Conservation (phyloP, 345 rosid genomes). For the Leavenworthia alabamica region DNA sequence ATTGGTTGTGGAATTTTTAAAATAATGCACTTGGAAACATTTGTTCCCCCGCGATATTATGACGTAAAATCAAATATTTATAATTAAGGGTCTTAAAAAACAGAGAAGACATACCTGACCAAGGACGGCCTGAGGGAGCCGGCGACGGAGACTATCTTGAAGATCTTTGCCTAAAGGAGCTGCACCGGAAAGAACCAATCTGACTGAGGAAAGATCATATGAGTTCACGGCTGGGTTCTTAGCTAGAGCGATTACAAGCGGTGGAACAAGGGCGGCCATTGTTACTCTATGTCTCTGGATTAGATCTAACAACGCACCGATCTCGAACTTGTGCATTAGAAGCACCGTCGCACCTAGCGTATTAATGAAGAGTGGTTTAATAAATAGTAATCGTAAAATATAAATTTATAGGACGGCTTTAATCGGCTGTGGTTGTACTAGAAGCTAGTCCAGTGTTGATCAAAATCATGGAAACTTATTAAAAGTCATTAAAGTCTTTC, state of each 20-base stretch:
- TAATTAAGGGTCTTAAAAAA: background rate
- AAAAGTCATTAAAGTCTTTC: too few relatives aligned
- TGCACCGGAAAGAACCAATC: conserved; percentile 84
- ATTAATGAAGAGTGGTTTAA: background rate
- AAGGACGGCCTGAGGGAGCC: conserved; percentile 67
- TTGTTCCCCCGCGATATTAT: conserved; percentile 2
- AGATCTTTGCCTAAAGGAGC: conserved; percentile 94
- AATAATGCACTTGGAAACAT: background rate
- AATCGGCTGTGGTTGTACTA: background rate
- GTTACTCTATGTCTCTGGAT: conserved; percentile 66
- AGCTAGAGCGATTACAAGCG: conserved; percentile 71
- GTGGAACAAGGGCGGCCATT: conserved; percentile 83
- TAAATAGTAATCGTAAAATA: background rate
- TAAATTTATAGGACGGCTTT: background rate
- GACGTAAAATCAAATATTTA: background rate
- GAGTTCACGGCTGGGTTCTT: conserved; percentile 62
- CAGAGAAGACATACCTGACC: conserved; percentile 56
- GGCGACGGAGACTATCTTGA: conserved; percentile 53
- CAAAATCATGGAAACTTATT: too few relatives aligned
- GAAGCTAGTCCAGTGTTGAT: too few relatives aligned
- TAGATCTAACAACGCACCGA: conserved; percentile 57
- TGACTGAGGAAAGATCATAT: conserved; percentile 60
- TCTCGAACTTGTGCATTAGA: conserved; percentile 87
- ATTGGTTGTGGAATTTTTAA: background rate
- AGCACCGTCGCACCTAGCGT: conserved; percentile 57